Percentiles rank a stretch among this genome's conserved stretches.
Evolutionary conservation across 2,329 filamentous ascomycete genomes (phyloP).

Genomic region (Passalora sequoiae): DNA sequence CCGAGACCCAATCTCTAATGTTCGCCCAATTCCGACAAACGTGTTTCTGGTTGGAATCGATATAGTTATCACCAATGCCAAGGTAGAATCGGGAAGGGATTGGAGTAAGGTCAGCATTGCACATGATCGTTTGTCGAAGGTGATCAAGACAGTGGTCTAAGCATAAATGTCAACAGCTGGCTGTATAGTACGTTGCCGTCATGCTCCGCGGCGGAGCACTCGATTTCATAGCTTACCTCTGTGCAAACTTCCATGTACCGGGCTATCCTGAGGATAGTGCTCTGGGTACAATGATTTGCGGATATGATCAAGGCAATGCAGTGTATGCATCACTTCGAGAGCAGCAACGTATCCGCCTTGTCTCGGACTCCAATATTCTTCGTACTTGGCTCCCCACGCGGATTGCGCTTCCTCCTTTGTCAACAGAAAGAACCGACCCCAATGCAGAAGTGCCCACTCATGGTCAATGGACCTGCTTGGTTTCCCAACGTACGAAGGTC

Average conservation of each 20-base stretch:
- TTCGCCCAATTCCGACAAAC: not conserved
- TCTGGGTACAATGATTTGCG: not conserved
- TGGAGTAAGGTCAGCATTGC: constrained; percentile 3
- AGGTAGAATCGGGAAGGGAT: not conserved
- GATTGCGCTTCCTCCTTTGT: not conserved
- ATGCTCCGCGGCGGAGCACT: too few species aligned
- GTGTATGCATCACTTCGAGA: constrained; percentile 1
- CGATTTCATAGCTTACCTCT: too few species aligned
- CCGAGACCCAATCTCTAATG: not conserved
- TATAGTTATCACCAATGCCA: not conserved
- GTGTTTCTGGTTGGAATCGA: not conserved
- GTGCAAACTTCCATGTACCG: not conserved
- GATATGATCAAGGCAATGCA: not conserved
- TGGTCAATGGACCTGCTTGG: too few species aligned
- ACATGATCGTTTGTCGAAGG: constrained; percentile 1
- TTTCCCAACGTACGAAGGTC: too few species aligned
- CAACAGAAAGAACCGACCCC: not conserved
- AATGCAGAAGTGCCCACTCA: too few species aligned
- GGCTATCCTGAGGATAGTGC: not conserved
- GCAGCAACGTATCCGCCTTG: not conserved
- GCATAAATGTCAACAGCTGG: not conserved
- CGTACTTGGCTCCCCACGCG: not conserved
- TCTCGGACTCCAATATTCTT: not conserved
- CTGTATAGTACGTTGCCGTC: too few species aligned
- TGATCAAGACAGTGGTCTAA: not conserved